A percentile compares a stretch with the other conserved stretches of the same genome.
These are phyloP conservation scores for Prinsepia uniflora DNA, from an alignment of 306 rosid species.

Conservation along the genomic window DNA sequence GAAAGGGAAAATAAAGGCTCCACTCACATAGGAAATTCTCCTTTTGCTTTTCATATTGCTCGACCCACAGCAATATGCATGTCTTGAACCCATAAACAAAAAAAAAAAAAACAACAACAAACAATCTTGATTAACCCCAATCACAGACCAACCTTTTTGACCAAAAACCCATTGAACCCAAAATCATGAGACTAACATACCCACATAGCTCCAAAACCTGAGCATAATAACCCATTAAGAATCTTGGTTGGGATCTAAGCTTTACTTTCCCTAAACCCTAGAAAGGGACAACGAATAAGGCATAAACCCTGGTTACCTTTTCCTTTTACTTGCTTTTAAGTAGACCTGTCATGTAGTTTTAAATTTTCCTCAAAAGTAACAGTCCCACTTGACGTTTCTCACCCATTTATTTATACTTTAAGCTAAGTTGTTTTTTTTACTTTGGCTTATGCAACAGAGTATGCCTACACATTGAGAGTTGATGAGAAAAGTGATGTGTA, in stretches of 20 bases:
- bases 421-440: not conserved
- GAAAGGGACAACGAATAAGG: slow-evolving; percentile 28
- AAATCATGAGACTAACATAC: slow-evolving; percentile 21
- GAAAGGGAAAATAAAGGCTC: slow-evolving; percentile 41
- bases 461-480: slow-evolving; percentile 84
- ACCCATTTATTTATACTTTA: not conserved
- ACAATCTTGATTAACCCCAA: slow-evolving; percentile 29
- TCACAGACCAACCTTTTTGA: slow-evolving; percentile 36
- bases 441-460: slow-evolving; percentile 42
- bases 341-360: not conserved
- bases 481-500: slow-evolving; percentile 89
- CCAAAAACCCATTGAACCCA: slow-evolving; percentile 26
- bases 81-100: slow-evolving; percentile 50
- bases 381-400: not conserved
- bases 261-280: slow-evolving; percentile 64
- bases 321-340: slow-evolving; percentile 17
- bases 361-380: not conserved
- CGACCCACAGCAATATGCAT: slow-evolving; percentile 35
- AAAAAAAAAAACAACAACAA: slow-evolving; percentile 33
- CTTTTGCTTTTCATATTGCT: slow-evolving; percentile 44
- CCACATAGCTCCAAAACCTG: slow-evolving; percentile 33
- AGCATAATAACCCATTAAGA: slow-evolving; percentile 25
- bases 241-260: slow-evolving; percentile 36
- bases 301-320: slow-evolving; percentile 17
- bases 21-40: slow-evolving; percentile 49